Percentiles rank a stretch among this genome's conserved stretches.
Conservation (phyloP, 2,329 filamentous ascomycete genomes). For the Chalara sp. region DNA sequence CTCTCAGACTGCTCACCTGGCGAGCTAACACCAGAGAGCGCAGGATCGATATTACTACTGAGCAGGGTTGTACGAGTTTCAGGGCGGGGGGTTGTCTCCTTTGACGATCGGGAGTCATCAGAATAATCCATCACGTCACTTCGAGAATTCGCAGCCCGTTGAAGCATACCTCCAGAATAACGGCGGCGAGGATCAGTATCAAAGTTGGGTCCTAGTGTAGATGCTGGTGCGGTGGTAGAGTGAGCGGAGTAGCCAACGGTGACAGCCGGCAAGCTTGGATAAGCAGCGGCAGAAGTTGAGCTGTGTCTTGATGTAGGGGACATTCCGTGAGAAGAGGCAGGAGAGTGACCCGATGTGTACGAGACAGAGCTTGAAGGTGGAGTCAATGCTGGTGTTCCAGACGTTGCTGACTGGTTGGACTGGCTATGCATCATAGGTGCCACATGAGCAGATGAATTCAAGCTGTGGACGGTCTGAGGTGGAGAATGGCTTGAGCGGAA, state of each 20-base stretch:
- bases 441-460: constrained; percentile 28
- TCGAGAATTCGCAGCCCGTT: constrained; percentile 44
- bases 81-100: constrained; percentile 21
- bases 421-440: constrained; percentile 56
- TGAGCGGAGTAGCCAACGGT: constrained; percentile 63
- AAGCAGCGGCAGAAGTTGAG: constrained; percentile 56
- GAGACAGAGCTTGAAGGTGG: constrained; percentile 70
- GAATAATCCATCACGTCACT: constrained; percentile 28
- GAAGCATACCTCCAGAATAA: constrained; percentile 61
- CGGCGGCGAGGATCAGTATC: constrained; percentile 57
- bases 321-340: constrained; percentile 59
- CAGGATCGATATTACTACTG: constrained; percentile 26
- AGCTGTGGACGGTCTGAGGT: constrained; percentile 29
- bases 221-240: constrained; percentile 56
- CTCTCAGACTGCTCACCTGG: constrained; percentile 49
- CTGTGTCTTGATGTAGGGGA: constrained; percentile 58
- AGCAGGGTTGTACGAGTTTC: constrained; percentile 31
- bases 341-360: constrained; percentile 72
- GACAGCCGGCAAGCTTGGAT: constrained; percentile 68
- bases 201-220: constrained; percentile 64
- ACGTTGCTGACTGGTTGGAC: constrained; percentile 41
- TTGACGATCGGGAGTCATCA: constrained; percentile 16
- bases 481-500: constrained; percentile 53
- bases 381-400: constrained; percentile 68
- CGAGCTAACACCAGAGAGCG: constrained; percentile 38